Conservation (phyloP, 169 alveolate species). For the Plasmodium inui region DNA sequence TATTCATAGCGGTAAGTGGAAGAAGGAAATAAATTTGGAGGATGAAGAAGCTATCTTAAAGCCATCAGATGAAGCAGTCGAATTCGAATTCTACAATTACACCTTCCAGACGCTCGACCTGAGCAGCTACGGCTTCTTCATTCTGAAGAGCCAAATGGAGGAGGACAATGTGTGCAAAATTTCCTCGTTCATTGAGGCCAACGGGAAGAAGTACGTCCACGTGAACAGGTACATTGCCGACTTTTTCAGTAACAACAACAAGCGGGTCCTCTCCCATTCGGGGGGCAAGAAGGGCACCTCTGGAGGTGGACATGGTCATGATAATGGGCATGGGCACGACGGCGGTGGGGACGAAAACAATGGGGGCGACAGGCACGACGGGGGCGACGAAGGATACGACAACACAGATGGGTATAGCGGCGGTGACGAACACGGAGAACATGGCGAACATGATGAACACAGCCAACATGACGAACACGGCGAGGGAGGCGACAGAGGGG, state of each 20-base stretch:
- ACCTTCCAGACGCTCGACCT: slow-evolving; percentile 56
- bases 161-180: slow-evolving; percentile 63
- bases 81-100: slow-evolving; percentile 72
- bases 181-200: slow-evolving; percentile 48
- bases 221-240: slow-evolving; percentile 29
- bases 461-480: neutral
- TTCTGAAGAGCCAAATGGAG: slow-evolving; percentile 40
- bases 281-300: neutral
- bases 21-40: slow-evolving; percentile 35
- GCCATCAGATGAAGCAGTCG: slow-evolving; percentile 61
- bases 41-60: slow-evolving; percentile 51
- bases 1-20: slow-evolving; percentile 71
- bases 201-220: slow-evolving; percentile 69
- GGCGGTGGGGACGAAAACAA: neutral
- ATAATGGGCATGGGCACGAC: neutral
- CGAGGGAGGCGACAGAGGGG: neutral
- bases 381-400: neutral
- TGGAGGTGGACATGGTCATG: neutral
- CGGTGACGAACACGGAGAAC: neutral
- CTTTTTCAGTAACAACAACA: slow-evolving; percentile 51
- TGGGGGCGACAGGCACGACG: neutral
- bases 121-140: slow-evolving; percentile 42
- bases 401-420: neutral
- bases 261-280: slow-evolving; percentile 35
- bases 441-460: neutral